phyloP scores from a whole-genome alignment of 1,284 basidiomycete genomes.

The Hymenochaete sp. region DNA sequence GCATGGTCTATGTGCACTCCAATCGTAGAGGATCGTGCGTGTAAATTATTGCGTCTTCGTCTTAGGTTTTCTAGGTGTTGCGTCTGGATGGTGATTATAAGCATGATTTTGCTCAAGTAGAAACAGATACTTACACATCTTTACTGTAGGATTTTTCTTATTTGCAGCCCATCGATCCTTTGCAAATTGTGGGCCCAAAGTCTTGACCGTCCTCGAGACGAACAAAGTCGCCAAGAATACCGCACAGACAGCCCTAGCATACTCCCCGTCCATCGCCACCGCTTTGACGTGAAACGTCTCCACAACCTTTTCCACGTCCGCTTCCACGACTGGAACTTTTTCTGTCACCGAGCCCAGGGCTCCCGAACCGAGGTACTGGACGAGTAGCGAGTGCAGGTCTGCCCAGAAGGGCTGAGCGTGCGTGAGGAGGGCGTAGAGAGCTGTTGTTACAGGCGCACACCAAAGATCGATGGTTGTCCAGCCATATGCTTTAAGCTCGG shows the following conservation, averaged over 20 bases:
- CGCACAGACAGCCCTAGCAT: conserved; percentile 60
- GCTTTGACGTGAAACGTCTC: not conserved
- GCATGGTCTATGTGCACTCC: too few relatives aligned
- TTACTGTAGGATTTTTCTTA: too few relatives aligned
- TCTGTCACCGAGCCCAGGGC: conserved; percentile 28
- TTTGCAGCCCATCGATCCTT: too few relatives aligned
- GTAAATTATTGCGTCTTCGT: too few relatives aligned
- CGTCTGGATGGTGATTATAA: too few relatives aligned
- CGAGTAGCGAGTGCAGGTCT: conserved; percentile 43
- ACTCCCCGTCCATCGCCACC: conserved; percentile 47
- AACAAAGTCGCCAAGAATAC: conserved; percentile 51
- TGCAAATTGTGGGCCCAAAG: conserved; percentile 33
- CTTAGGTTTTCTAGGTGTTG: too few relatives aligned
- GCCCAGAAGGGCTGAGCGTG: conserved; percentile 74
- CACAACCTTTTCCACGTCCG: not conserved
- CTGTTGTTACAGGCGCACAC: conserved; percentile 64
- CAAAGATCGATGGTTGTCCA: conserved; percentile 71
- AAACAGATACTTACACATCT: too few relatives aligned
- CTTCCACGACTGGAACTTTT: not conserved
- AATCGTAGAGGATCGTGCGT: too few relatives aligned
- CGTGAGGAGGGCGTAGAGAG: conserved; percentile 62
- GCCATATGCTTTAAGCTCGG: conserved; percentile 60
- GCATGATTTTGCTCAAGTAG: too few relatives aligned
- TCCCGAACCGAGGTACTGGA: not conserved
- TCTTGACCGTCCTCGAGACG: conserved; percentile 45